A percentile compares a stretch with the other conserved stretches of the same genome.
phyloP scores from a whole-genome alignment of 306 rosid species.

The Aeschynomene evenia region DNA sequence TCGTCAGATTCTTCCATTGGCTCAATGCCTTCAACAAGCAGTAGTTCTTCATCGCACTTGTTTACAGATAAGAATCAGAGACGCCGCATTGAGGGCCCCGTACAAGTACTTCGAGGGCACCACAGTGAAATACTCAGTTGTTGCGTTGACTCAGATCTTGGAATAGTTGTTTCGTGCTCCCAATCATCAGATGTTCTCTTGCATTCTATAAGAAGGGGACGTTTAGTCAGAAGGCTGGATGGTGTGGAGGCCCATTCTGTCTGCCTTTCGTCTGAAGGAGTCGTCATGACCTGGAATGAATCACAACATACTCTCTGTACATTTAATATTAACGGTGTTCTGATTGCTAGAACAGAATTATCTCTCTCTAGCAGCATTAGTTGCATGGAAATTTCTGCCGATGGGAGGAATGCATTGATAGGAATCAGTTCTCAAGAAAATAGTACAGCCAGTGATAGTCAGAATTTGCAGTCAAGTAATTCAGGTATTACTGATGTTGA shows the following conservation, averaged over 20 bases:
- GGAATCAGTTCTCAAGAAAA: slow-evolving; percentile 59
- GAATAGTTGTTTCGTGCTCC: slow-evolving; percentile 88
- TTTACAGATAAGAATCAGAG: slow-evolving; percentile 63
- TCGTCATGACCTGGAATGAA: slow-evolving; percentile 80
- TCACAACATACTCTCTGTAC: slow-evolving; percentile 65
- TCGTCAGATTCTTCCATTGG: slow-evolving; percentile 59
- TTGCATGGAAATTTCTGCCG: slow-evolving; percentile 88
- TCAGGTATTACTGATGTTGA: slow-evolving; percentile 33
- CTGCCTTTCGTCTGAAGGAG: slow-evolving; percentile 85
- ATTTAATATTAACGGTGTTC: slow-evolving; percentile 77
- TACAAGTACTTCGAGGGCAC: slow-evolving; percentile 88
- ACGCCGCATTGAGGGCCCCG: slow-evolving; percentile 84
- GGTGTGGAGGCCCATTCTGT: slow-evolving; percentile 80
- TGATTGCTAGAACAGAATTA: slow-evolving; percentile 59
- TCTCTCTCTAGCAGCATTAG: slow-evolving; percentile 59
- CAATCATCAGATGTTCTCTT: slow-evolving; percentile 71
- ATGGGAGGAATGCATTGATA: slow-evolving; percentile 81
- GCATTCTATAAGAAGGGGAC: slow-evolving; percentile 84
- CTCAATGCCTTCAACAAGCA: slow-evolving; percentile 40
- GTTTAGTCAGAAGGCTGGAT: slow-evolving; percentile 68
- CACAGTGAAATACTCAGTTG: slow-evolving; percentile 74
- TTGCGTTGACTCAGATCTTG: slow-evolving; percentile 90
- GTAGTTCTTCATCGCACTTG: slow-evolving; percentile 48
- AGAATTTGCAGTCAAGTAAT: slow-evolving; percentile 54
- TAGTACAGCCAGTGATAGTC: slow-evolving; percentile 35